phyloP scores from a whole-genome alignment of 2,329 filamentous ascomycete genomes.

The Ramichloridium luteum region DNA sequence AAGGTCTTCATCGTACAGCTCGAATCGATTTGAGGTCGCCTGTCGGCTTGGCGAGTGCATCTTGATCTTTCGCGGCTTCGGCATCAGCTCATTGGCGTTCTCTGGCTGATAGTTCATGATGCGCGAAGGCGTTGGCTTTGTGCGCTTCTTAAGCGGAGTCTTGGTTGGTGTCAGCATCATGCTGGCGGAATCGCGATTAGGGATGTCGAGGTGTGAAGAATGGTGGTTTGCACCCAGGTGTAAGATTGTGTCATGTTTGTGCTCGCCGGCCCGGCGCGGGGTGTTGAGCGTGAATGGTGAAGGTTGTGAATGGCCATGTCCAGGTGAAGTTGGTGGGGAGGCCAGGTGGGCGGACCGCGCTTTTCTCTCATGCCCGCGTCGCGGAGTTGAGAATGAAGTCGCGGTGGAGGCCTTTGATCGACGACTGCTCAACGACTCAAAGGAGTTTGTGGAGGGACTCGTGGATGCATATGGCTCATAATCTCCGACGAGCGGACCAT shows the following conservation, averaged over 20 bases:
- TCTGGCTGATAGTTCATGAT: slow-evolving; percentile 43
- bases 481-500: slow-evolving; percentile 50
- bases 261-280: slow-evolving; percentile 4
- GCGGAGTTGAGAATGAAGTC: slow-evolving; percentile 18
- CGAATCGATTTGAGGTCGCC: slow-evolving; percentile 44
- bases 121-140: slow-evolving; percentile 37
- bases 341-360: slow-evolving; percentile 35
- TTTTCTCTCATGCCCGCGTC: slow-evolving; percentile 19
- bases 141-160: slow-evolving; percentile 44
- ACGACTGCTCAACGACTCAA: too few relatives aligned
- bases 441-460: too few relatives aligned
- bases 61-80: slow-evolving; percentile 43
- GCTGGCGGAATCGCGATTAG: slow-evolving; percentile 28
- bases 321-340: slow-evolving; percentile 32
- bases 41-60: slow-evolving; percentile 10
- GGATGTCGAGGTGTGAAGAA: slow-evolving; percentile 1
- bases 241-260: slow-evolving; percentile 1
- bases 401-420: slow-evolving; percentile 7
- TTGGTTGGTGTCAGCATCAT: slow-evolving; percentile 71
- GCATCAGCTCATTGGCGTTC: slow-evolving; percentile 46
- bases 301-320: slow-evolving; percentile 12
- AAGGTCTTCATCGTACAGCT: slow-evolving; percentile 39
- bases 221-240: not conserved
- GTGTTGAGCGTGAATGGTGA: slow-evolving; percentile 4
- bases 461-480: slow-evolving; percentile 58